Evolutionary conservation across 2,329 filamentous ascomycete species (phyloP).

Genomic region (Claviceps quebecensis): DNA sequence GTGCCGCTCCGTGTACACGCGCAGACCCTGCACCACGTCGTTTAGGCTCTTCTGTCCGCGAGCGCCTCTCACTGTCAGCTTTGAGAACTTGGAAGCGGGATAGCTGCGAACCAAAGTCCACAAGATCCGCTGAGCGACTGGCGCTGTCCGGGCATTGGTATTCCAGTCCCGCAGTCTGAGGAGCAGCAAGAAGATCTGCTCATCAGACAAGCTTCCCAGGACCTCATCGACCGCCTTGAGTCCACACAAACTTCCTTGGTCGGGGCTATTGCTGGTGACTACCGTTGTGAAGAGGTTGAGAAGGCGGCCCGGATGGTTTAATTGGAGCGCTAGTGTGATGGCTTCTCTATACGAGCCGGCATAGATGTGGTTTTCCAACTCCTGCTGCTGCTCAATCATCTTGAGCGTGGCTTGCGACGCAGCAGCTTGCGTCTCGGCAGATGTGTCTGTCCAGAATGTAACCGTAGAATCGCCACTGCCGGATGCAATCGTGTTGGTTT

Average conservation of each 20-base stretch:
- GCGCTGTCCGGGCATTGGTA: constrained; percentile 77
- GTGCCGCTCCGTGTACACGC: constrained; percentile 84
- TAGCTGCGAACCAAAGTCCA: constrained; percentile 69
- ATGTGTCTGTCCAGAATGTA: constrained; percentile 93
- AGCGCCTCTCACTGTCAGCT: constrained; percentile 46
- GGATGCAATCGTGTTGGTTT: constrained; percentile 64
- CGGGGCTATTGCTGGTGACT: constrained; percentile 46
- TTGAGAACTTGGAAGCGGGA: constrained; percentile 62
- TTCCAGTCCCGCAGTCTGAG: constrained; percentile 90
- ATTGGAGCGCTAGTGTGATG: constrained; percentile 77
- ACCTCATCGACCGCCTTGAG: constrained; percentile 67
- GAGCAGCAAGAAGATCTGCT: constrained; percentile 74
- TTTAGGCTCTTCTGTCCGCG: constrained; percentile 53
- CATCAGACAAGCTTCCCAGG: constrained; percentile 61
- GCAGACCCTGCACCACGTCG: constrained; percentile 76
- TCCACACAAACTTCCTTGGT: constrained; percentile 50
- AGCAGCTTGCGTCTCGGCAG: constrained; percentile 60
- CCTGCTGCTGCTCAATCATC: constrained; percentile 85
- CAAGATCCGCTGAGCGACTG: constrained; percentile 74
- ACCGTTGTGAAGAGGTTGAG: constrained; percentile 74
- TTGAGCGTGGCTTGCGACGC: constrained; percentile 60
- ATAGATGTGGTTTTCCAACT: constrained; percentile 84
- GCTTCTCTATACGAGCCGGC: constrained; percentile 82
- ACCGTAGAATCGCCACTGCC: constrained; percentile 86
- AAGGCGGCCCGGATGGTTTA: constrained; percentile 85